Conservation (phyloP, 2,329 filamentous ascomycete genomes). For the Alternaria metachromatica region DNA sequence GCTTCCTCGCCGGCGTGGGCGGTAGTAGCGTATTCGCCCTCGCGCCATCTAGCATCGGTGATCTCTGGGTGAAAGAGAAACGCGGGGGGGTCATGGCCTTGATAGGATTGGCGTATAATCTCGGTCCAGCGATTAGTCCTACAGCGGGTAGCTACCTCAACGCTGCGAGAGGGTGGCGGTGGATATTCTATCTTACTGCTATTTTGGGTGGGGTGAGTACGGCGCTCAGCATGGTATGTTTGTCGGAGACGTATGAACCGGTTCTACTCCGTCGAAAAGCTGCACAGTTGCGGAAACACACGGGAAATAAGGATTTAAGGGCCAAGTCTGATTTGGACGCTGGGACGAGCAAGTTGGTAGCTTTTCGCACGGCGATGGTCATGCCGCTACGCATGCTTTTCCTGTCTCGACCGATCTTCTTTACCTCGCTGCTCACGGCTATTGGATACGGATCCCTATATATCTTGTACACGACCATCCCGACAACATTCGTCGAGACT, state of each 20-base stretch:
- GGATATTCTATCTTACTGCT: constrained; percentile 15
- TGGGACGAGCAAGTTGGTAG: constrained; percentile 38
- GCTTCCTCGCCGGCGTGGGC: constrained; percentile 53
- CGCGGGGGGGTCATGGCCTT: constrained; percentile 34
- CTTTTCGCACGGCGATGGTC: constrained; percentile 48
- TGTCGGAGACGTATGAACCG: constrained; percentile 31
- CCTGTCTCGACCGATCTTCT: constrained; percentile 58
- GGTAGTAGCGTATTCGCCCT: constrained; percentile 22
- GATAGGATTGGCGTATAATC: constrained; percentile 16
- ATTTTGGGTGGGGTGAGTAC: background rate
- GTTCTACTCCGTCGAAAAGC: constrained; percentile 47
- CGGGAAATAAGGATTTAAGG: constrained; percentile 40
- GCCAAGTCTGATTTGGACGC: constrained; percentile 30
- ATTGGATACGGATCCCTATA: constrained; percentile 50
- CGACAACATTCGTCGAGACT: constrained; percentile 24
- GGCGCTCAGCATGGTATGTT: constrained; percentile 47
- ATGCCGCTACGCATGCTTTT: constrained; percentile 62
- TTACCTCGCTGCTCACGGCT: constrained; percentile 54
- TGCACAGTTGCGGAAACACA: constrained; percentile 31
- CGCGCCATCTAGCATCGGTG: constrained; percentile 30
- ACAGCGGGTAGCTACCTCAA: constrained; percentile 24
- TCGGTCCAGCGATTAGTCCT: constrained; percentile 29
- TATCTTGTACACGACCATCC: constrained; percentile 35
- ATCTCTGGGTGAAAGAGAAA: constrained; percentile 26
- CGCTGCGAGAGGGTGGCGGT: constrained; percentile 23